Evolutionary conservation across 2,329 filamentous ascomycete genomes (phyloP).

Genomic region (Botryotinia narcissicola): DNA sequence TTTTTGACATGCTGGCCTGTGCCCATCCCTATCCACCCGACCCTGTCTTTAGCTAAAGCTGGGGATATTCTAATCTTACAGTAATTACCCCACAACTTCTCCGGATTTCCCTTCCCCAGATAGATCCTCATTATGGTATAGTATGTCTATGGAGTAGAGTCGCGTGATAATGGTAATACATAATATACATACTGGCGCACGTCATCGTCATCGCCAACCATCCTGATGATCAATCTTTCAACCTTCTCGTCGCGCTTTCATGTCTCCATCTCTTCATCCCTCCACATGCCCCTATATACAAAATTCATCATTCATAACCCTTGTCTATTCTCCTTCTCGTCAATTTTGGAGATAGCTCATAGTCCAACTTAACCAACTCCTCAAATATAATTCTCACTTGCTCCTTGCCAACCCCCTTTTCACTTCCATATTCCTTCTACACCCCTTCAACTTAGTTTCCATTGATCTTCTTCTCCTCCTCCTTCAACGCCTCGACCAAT

Average conservation of each 20-base stretch:
- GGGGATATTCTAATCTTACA: slow-evolving; percentile 6
- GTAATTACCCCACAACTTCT: slow-evolving; percentile 14
- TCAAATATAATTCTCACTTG: no score
- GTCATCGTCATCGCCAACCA: not conserved
- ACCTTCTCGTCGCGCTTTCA: not conserved
- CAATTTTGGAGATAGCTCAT: not conserved
- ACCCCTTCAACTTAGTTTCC: slow-evolving; percentile 22
- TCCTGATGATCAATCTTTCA: not conserved
- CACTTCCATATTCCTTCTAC: slow-evolving; percentile 5
- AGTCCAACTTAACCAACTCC: not conserved
- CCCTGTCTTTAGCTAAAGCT: not conserved
- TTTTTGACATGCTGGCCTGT: not conserved
- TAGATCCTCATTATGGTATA: not conserved
- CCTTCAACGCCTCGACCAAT: slow-evolving; percentile 51
- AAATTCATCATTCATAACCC: not conserved
- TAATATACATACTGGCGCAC: not conserved
- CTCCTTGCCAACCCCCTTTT: no score
- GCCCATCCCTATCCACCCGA: not conserved
- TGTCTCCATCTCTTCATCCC: not conserved
- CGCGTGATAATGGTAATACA: slow-evolving; percentile 3
- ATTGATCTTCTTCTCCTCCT: slow-evolving; percentile 46
- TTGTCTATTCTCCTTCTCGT: not conserved
- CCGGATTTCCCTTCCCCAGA: slow-evolving; percentile 14
- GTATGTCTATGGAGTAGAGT: not conserved
- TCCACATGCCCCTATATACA: not conserved